These are phyloP conservation scores for Golubevia sp. DNA, from an alignment of 1,284 basidiomycete genomes.

Conservation along the genomic window DNA sequence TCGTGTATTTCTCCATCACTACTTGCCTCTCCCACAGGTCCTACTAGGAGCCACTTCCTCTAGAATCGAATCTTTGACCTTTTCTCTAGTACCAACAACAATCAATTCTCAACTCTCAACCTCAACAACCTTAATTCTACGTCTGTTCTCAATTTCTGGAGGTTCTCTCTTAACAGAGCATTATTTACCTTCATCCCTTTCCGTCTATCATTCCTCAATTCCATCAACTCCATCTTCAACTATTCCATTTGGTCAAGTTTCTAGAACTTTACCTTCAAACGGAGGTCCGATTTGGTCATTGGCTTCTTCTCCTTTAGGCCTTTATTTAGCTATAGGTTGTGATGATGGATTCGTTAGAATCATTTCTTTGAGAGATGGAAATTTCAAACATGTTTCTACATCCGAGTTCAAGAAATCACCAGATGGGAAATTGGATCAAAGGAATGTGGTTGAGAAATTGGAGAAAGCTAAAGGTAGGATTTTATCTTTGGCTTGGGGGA, in stretches of 20 bases:
- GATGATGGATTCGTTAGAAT: constrained; percentile 56
- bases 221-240: background rate
- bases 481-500: constrained; percentile 53
- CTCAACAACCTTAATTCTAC: constrained; percentile 15
- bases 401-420: too few species aligned
- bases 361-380: constrained; percentile 37
- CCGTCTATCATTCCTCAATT: constrained; percentile 8
- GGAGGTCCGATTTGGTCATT: constrained; percentile 56
- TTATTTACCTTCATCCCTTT: constrained; percentile 40
- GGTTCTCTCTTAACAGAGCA: constrained; percentile 55
- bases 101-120: too few species aligned
- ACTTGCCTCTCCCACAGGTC: too few species aligned
- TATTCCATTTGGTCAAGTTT: background rate
- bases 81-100: too few species aligned
- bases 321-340: constrained; percentile 55
- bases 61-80: too few species aligned
- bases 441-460: constrained; percentile 17
- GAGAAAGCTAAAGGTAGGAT: constrained; percentile 5
- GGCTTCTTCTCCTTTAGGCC: constrained; percentile 42
- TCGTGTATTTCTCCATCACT: too few species aligned
- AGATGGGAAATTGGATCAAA: constrained; percentile 7
- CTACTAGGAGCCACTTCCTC: too few species aligned
- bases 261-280: constrained; percentile 42
- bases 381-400: constrained; percentile 42
- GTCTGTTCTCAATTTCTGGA: constrained; percentile 55